These are phyloP conservation scores for Durotheca rogersii DNA, from an alignment of 495 filamentous ascomycete genomes.

Conservation along the genomic window DNA sequence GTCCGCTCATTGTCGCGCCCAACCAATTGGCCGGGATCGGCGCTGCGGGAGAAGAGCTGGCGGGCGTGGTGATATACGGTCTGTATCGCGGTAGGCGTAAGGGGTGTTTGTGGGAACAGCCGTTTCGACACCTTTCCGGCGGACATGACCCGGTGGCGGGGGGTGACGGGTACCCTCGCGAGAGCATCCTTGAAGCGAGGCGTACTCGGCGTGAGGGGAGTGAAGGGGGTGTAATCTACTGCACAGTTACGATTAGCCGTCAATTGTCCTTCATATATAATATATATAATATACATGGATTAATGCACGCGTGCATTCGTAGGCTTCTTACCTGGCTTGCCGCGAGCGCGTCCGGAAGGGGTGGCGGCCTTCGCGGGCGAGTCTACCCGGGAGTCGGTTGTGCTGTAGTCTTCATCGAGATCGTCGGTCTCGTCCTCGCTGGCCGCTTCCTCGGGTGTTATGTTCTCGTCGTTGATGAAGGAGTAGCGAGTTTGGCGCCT, in stretches of 20 bases:
- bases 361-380: too few species aligned
- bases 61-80: conserved; percentile 84
- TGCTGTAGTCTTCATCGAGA: too few species aligned
- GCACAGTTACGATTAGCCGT: conserved; percentile 11
- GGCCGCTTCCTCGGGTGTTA: conserved; percentile 48
- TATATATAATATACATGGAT: too few species aligned
- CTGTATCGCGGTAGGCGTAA: conserved; percentile 61
- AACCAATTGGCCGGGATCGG: conserved; percentile 71
- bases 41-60: conserved; percentile 80
- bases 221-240: conserved; percentile 39
- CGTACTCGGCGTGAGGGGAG: conserved; percentile 66
- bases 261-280: too few species aligned
- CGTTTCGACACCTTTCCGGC: conserved; percentile 53
- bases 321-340: conserved; percentile 29
- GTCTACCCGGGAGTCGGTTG: too few species aligned
- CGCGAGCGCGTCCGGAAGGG: conserved; percentile 32
- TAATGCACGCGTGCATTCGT: too few species aligned
- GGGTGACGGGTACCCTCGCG: conserved; percentile 46
- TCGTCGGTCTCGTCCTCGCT: conserved; percentile 43
- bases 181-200: conserved; percentile 58
- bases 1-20: conserved; percentile 79
- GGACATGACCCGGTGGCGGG: conserved; percentile 52
- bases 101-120: conserved; percentile 59
- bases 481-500: conserved; percentile 50
- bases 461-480: conserved; percentile 49